Evolutionary conservation across 2,329 filamentous ascomycete genomes (phyloP), one percentile per base, ranked within the genome.

Genomic region (Verticillium longisporum): DNA sequence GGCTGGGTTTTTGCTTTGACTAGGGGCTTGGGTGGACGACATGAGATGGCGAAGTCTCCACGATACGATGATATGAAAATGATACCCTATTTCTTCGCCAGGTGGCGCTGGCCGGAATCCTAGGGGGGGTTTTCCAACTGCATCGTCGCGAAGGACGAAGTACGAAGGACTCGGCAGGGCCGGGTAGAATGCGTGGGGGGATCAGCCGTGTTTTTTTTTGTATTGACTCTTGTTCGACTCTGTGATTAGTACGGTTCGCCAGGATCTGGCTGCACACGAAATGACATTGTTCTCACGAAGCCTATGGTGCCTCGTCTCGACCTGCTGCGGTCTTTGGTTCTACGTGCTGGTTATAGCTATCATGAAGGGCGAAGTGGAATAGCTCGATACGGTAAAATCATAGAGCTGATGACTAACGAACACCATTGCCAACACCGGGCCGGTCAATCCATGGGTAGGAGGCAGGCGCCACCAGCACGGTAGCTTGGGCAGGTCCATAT

Each of bases 71-170:
- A 50, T 50, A 50, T 50, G 41, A 50, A 21, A 59, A 21, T 60
- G 62, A 64, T 63, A 63, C 57, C 63, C 63, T 61, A 21, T 31
- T 59, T 50, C 61, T 61, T 63, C 57, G 63, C 63, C 63, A 60
- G 57, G 62, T 61, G 61, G 62, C 62, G 61, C 62, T 64, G 62
- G 63, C 50, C 34, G 50, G 62, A 55, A 61, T 58, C 9, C 32
- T 18, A 55, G 53, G 53, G 32, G 53, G 26, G 18, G 18, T 21
- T 21, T 34, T 55, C 26, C 32, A 36, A 18, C 41, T 50, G 41
- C 41, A 34, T 55, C 53, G 26, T 55, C 53, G 15, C 53, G 53
- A 55, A 50, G 41, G 41, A 36, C 34, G 34, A 36, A 36, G 34
- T 11, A 36, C 11, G 11, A 21, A 41, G 38, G 38, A 41, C 38